phyloP scores from a whole-genome alignment of 2,329 filamentous ascomycete species.

The Camillea tinctor region DNA sequence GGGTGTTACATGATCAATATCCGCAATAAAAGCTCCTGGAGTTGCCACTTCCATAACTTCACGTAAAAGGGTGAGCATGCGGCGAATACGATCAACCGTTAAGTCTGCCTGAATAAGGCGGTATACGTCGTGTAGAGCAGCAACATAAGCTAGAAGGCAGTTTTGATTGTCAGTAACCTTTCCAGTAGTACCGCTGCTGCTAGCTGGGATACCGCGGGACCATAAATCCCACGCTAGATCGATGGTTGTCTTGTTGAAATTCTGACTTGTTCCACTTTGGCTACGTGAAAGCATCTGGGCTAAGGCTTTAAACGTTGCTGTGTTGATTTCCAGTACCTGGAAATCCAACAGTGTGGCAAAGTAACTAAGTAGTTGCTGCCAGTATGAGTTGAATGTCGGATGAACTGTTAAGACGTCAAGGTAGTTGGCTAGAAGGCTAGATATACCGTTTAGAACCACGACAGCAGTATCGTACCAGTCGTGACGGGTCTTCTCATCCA shows the following conservation, averaged over 20 bases:
- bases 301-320: constrained; percentile 67
- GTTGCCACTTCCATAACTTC: constrained; percentile 70
- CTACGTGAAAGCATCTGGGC: constrained; percentile 59
- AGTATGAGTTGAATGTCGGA: constrained; percentile 67
- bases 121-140: constrained; percentile 75
- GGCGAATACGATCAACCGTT: constrained; percentile 58
- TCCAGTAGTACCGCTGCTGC: constrained; percentile 40
- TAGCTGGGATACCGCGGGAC: constrained; percentile 62
- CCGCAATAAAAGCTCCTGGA: constrained; percentile 65
- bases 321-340: constrained; percentile 66
- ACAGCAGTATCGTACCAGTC: constrained; percentile 76
- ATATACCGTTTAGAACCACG: constrained; percentile 70
- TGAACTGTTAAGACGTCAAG: constrained; percentile 69
- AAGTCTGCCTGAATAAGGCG: constrained; percentile 67
- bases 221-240: constrained; percentile 68
- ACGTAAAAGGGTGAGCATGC: constrained; percentile 70
- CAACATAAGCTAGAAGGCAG: constrained; percentile 81
- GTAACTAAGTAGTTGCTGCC: constrained; percentile 70
- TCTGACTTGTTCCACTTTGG: constrained; percentile 40
- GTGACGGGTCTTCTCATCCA: constrained; percentile 43
- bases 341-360: constrained; percentile 65
- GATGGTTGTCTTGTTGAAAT: constrained; percentile 52
- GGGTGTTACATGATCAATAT: constrained; percentile 70
- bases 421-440: constrained; percentile 72
- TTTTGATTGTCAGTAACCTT: constrained; percentile 68